Conservation (phyloP, 2,329 filamentous ascomycete genomes). For the Diaporthe longicolla region DNA sequence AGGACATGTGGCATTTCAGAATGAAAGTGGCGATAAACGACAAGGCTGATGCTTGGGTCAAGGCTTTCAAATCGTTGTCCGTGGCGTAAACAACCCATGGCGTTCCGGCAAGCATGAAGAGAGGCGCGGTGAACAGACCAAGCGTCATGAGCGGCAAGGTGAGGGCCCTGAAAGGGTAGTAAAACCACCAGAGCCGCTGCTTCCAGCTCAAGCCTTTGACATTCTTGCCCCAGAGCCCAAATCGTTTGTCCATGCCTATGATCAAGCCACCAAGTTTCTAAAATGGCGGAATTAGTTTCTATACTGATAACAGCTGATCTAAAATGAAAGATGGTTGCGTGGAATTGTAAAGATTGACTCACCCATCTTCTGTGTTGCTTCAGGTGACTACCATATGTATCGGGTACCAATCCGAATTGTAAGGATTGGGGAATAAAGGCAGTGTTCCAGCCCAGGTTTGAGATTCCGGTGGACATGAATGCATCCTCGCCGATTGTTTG, state of each 20-base stretch:
- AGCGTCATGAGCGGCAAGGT: conserved; percentile 5
- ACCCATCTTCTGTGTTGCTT: conserved; percentile 71
- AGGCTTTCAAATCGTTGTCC: neutral
- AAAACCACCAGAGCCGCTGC: conserved; percentile 37
- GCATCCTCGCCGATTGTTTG: conserved; percentile 74
- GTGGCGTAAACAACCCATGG: conserved; percentile 17
- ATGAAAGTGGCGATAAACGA: neutral
- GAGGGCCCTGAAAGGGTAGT: conserved; percentile 7
- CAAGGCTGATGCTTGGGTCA: conserved; percentile 3
- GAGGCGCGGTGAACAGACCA: neutral
- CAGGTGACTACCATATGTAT: conserved; percentile 67
- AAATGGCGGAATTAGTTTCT: neutral
- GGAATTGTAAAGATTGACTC: neutral
- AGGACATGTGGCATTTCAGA: conserved; percentile 7
- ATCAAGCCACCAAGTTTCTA: conserved; percentile 12
- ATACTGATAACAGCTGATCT: accelerated
- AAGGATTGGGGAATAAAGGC: conserved; percentile 72
- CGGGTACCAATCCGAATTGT: conserved; percentile 72
- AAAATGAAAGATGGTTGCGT: too few relatives aligned
- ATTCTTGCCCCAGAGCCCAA: conserved; percentile 29
- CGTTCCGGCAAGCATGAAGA: conserved; percentile 11
- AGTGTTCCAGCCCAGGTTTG: conserved; percentile 73
- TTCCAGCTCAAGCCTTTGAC: conserved; percentile 37
- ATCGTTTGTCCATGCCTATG: conserved; percentile 28
- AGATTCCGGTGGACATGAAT: conserved; percentile 69